Conservation (phyloP, 2,329 filamentous ascomycete genomes). For the Gaeumannomyces tritici region DNA sequence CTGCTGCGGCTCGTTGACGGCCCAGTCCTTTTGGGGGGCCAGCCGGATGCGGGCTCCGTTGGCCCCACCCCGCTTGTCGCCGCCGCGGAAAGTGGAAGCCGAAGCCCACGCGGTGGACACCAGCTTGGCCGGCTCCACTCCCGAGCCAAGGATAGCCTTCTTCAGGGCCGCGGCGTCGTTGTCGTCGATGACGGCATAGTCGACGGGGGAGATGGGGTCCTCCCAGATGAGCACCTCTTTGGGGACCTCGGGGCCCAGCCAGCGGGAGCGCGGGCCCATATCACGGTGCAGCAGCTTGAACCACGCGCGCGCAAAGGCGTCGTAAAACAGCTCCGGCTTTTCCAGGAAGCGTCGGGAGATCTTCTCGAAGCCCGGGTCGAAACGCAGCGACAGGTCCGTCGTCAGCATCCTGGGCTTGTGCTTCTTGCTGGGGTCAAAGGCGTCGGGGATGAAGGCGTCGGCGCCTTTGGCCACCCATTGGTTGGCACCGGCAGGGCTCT, state of each 20-base stretch:
- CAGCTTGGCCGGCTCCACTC: conserved; percentile 49
- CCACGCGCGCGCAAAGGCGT: conserved; percentile 66
- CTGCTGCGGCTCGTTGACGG: conserved; percentile 63
- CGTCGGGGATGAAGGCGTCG: conserved; percentile 59
- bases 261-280: conserved; percentile 61
- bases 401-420: conserved; percentile 69
- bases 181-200: conserved; percentile 50
- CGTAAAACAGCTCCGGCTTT: conserved; percentile 57
- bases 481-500: conserved; percentile 66
- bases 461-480: conserved; percentile 68
- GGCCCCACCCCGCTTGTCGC: conserved; percentile 75
- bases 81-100: conserved; percentile 62
- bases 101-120: conserved; percentile 60
- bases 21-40: conserved; percentile 61
- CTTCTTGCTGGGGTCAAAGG: conserved; percentile 62
- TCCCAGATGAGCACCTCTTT: conserved; percentile 64
- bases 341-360: conserved; percentile 61
- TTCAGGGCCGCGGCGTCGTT: conserved; percentile 57
- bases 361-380: conserved; percentile 66
- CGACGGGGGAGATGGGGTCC: conserved; percentile 55
- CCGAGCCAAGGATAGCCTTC: conserved; percentile 55
- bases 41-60: conserved; percentile 73
- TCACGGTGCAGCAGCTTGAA: conserved; percentile 80
- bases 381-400: conserved; percentile 62
- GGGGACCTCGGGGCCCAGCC: conserved; percentile 66